Percentiles rank a stretch among this genome's conserved stretches.
Conservation (phyloP, 345 rosid species). For the Rhodamnia argentea region DNA sequence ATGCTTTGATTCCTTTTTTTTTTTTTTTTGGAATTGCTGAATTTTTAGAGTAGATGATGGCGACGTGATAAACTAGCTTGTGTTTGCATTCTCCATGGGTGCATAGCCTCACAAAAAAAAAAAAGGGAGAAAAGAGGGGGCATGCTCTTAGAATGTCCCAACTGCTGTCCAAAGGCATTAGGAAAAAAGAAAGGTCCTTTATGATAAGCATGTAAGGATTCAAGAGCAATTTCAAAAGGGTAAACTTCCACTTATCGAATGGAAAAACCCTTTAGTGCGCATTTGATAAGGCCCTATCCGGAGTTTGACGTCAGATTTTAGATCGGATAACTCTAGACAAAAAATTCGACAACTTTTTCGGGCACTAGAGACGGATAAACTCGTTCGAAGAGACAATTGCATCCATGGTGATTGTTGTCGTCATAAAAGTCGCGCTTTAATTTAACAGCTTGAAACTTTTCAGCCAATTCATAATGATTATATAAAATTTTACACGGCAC, state of each 20-base stretch:
- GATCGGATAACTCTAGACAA: neutral
- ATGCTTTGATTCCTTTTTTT: neutral
- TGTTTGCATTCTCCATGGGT: neutral
- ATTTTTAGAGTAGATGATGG: neutral
- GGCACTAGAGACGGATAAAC: neutral
- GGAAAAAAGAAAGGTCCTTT: neutral
- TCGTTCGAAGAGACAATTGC: neutral
- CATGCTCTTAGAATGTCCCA: neutral
- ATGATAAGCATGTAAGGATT: no score
- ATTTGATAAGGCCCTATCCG: neutral
- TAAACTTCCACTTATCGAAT: neutral
- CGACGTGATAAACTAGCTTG: neutral
- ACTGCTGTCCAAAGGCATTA: neutral
- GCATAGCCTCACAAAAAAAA: neutral
- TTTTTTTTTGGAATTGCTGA: neutral
- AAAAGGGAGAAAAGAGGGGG: no score
- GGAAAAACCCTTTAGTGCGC: no score
- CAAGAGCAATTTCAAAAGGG: no score
- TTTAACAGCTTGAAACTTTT: neutral
- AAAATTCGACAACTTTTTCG: neutral
- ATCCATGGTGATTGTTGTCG: neutral
- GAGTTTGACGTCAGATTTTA: neutral
- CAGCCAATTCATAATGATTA: rapidly evolving
- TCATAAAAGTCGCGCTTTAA: rapidly evolving
- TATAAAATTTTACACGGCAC: neutral